These are phyloP conservation scores for Ganoderma multipileum DNA, from an alignment of 1,284 basidiomycete species.

Conservation along the genomic window DNA sequence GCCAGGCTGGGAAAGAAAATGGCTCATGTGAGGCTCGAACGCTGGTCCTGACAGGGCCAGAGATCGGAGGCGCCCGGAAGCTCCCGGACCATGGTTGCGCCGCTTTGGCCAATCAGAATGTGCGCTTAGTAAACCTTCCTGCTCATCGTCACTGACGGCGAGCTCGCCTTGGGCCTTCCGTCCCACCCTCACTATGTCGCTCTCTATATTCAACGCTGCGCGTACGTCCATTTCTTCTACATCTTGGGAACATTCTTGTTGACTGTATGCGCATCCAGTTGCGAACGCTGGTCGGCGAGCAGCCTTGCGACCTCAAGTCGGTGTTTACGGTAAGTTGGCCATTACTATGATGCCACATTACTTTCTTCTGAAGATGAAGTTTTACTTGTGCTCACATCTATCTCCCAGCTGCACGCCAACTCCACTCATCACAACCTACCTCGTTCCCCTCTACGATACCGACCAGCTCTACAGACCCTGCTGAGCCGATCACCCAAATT, in stretches of 20 bases:
- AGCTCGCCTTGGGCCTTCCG: conserved; percentile 28
- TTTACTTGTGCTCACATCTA: neutral
- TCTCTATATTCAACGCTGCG: conserved; percentile 53
- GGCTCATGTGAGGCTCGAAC: conserved; percentile 12
- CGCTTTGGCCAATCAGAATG: conserved; percentile 31
- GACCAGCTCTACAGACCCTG: conserved; percentile 51
- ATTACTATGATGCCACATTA: neutral
- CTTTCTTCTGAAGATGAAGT: neutral
- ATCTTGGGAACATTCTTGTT: neutral
- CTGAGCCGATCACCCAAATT: conserved; percentile 65
- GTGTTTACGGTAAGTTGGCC: conserved; percentile 49
- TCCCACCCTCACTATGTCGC: conserved; percentile 52
- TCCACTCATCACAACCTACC: conserved; percentile 59
- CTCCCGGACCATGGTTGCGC: conserved; percentile 11
- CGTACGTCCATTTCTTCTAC: conserved; percentile 41
- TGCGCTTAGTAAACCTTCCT: conserved; percentile 32
- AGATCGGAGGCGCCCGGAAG: conserved; percentile 21
- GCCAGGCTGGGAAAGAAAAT: neutral
- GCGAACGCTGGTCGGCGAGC: conserved; percentile 52
- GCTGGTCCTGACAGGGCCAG: no score
- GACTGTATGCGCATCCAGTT: conserved; percentile 41
- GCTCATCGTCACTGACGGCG: conserved; percentile 36
- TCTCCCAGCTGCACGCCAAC: conserved; percentile 53
- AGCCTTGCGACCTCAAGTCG: conserved; percentile 52
- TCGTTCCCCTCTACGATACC: conserved; percentile 47